Evolutionary conservation across 1,284 basidiomycete species (phyloP).

Genomic region (Meripilus lineatus): DNA sequence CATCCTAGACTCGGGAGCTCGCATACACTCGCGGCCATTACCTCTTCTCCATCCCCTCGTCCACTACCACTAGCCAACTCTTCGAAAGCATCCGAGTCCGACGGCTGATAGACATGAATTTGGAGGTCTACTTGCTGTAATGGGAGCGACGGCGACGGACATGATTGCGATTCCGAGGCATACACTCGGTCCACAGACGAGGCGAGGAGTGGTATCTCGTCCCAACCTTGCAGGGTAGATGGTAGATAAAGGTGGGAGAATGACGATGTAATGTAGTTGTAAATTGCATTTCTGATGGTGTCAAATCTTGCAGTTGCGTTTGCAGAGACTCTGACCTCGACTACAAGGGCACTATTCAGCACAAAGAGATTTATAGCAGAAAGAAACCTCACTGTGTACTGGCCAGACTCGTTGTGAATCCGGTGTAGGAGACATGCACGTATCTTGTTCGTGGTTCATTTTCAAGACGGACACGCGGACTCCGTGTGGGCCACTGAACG

Average conservation of each 20-base stretch:
- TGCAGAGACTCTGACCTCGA: constrained; percentile 76
- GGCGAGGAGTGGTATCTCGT: constrained; percentile 62
- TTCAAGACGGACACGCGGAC: too few species aligned
- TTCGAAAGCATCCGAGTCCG: constrained; percentile 65
- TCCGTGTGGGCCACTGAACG: too few species aligned
- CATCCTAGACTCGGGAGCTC: constrained; percentile 79
- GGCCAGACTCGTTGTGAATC: constrained; percentile 41
- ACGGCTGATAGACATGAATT: constrained; percentile 86
- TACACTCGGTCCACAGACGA: constrained; percentile 74
- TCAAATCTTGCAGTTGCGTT: constrained; percentile 69
- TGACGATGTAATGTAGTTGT: constrained; percentile 53
- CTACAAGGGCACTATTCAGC: constrained; percentile 35
- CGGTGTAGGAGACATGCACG: too few species aligned
- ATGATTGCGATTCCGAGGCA: constrained; percentile 69
- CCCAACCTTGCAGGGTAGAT: constrained; percentile 70
- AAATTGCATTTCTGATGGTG: constrained; percentile 60
- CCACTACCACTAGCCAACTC: constrained; percentile 70
- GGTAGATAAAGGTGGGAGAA: constrained; percentile 61
- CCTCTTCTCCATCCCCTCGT: constrained; percentile 65
- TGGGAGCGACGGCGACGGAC: constrained; percentile 48
- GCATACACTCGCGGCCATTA: constrained; percentile 82
- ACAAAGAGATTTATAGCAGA: background rate
- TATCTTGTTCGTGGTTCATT: too few species aligned
- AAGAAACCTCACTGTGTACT: constrained; percentile 46
- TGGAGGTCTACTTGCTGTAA: constrained; percentile 60